Base-by-base conservation (phyloP, 192 early-diverging fungal genomes). In the Spizellomyces punctatus region DNA sequence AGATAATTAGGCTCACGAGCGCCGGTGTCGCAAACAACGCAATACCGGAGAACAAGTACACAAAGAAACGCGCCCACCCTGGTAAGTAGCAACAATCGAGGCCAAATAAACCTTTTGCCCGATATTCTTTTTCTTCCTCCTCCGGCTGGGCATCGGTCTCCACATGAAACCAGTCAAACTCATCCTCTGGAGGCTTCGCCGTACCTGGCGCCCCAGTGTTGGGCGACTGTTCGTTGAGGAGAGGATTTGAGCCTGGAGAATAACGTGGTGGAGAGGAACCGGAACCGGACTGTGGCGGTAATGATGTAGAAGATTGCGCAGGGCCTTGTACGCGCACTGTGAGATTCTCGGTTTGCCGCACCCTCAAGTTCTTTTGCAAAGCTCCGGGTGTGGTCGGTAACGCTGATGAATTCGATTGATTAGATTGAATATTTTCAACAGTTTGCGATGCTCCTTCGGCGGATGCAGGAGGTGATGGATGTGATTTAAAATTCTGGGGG, bases 131-230 rank as follows among this genome's bases (percentile, higher is more conserved):
- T 17, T 46, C 59, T 46, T 63, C 59, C 22, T 58, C 66, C 9
- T 75, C 73, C 27, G 48, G 45, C 8, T 57, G 60, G 21, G 73
- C 50, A 5, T 46, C 73, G 7, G 22, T 6, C 6, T 65, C 63
- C 41, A 60, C 50, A 17, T 54, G 42, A 43, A 75, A 69, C 73
- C 73, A 75, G 36, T 75, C 73, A 36, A 75, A 75, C n/a, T 63
- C 66, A 17, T 67, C 66, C 19, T 75, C 73, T 17, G 17, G 64
- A 56, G n/a, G 22, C 54, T 19, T 56, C n/a, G n/a, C 54, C 54
- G n/a, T 22, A 56, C 22, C 54, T 36, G 22, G n/a, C 54, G 7
- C 22, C n/a, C n/a, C 22, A 5, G 4, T 56, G 54, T 56, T 22
- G n/a, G n/a, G 54, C 54, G 22, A 56, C 6, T n/a, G 54, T 22